Base-by-base conservation (phyloP, 768 basidiomycete genomes). In the Lenzites betulinus region DNA sequence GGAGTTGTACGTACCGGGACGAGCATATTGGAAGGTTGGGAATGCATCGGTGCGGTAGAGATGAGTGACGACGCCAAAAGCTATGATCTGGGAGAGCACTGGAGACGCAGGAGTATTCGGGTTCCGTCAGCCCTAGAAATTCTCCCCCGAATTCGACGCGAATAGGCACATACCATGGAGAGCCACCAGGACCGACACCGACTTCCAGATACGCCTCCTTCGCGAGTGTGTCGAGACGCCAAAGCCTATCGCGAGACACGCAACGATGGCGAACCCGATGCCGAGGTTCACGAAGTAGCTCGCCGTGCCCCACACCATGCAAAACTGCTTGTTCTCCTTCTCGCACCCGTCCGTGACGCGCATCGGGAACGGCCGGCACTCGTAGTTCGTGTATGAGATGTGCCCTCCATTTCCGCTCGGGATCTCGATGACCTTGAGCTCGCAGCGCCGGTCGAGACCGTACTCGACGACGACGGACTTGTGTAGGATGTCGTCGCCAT, bases 161-260 rank as follows among this genome's bases (percentile, higher is more conserved):
- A 46, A 46, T 7, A 33, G 30, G 30, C 30, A 67, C 74, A 44
- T 64, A 87, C 89, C 82, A 67, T 89, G 85, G 20, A 90, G 66
- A 16, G 83, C 71, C 13, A 89, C 76, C 11, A 92, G 71, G 16
- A 82, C 83, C 8, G 88, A 88, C 1, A 88, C 86, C 1, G 83
- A 86, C 69, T 81, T 84, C 90, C 90, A 92, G 33, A 91, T 86
- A 64, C 90, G 82, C 59, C 89, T 78, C 64, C 90, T 78, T 51
- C 90, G 78, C 16, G 89, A 89, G 67, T 84, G 84, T 0, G 90
- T 90, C 67, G 81, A 89, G 20, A 90, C 79, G 3, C 90, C 90
- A 58, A 92, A 78, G 42, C 86, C 67, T 49, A 92, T 78, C 8
- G 88, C 76, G 0, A 79, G 67, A 38, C 89, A 73, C 3, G 88